These are phyloP conservation scores for Leavenworthia alabamica DNA, from an alignment of 345 rosid species.

Conservation along the genomic window DNA sequence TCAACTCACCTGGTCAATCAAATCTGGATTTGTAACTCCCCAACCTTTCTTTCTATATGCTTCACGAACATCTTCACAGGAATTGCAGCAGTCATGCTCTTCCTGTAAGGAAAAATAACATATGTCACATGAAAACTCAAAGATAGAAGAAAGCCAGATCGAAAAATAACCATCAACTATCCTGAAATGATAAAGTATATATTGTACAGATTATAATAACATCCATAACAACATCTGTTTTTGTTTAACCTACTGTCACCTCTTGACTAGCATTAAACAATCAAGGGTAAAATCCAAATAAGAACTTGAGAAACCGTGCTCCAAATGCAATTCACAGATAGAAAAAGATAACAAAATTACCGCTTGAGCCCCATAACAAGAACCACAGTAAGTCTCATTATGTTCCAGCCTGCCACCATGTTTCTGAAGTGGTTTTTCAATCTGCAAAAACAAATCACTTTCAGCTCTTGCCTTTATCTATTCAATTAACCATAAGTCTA, in stretches of 20 bases:
- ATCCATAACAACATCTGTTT: background rate
- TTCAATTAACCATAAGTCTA: too few species aligned
- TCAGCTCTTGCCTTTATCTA: background rate
- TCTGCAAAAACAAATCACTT: constrained; percentile 31
- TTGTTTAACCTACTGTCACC: background rate
- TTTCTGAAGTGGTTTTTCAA: constrained; percentile 85
- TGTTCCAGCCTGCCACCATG: constrained; percentile 98
- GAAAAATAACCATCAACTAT: background rate
- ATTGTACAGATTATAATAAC: background rate
- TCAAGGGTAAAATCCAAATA: background rate
- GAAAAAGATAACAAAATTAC: constrained; percentile 35
- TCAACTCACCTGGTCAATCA: constrained; percentile 72
- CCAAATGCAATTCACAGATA: background rate
- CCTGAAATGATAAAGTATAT: background rate
- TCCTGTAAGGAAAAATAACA: constrained; percentile 32
- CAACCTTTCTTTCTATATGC: constrained; percentile 95
- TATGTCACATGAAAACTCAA: background rate
- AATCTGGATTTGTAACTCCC: constrained; percentile 76
- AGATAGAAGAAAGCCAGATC: background rate
- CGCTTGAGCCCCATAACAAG: constrained; percentile 85
- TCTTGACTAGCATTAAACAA: constrained; percentile 8
- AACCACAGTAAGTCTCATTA: constrained; percentile 92
- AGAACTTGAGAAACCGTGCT: background rate
- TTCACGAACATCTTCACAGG: constrained; percentile 91
- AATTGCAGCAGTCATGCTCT: constrained; percentile 80